Base-by-base conservation (phyloP, 805 yeast genomes). In the Wickerhamiella domercqiae region DNA sequence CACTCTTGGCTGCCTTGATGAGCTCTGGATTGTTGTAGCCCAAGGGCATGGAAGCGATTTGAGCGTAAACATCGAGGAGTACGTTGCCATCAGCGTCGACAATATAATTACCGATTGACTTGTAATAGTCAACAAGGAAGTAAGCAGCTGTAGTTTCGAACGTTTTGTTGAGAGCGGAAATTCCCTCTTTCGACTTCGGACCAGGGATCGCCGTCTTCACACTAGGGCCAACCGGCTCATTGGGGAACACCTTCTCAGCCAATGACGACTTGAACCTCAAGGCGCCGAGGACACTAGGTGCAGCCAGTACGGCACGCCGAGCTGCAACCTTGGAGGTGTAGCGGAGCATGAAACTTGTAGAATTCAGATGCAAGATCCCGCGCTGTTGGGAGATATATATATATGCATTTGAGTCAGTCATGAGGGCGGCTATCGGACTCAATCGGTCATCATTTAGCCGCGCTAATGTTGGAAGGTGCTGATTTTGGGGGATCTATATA, bases 21-120 rank as follows among this genome's bases (percentile, higher is more conserved):
- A 80, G 64, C 30, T 70, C 76, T 16, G 93, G 93, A 64, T 80
- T 77, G 66, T 81, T 80, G 71, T 80, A 80, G 35, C 93, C 93
- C 42, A 80, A 66, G 14, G 90, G 77, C 47, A 80, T 79, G 11
- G 93, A 80, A 9, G 93, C 81, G 49, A 80, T 78, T 63, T 80
- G 93, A 32, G 82, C 78, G 54, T 80, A 81, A 29, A 74, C 73
- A 55, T 81, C 93, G 50, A 81, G 69, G 52, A 67, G 63, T 26
- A 61, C 54, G 65, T 82, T 81, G 34, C 93, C 93, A 52, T 81
- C 93, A 22, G 67, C 78, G 52, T 81, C 93, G 37, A 67, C 77
- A 34, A 81, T 67, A 62, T 79, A 81, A 70, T 81, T 81, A 55
- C 93, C 93, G 25, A 52, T 39, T 2, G 90, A 78, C 56, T 76